Evolutionary conservation across 208 protist genomes (phyloP), one percentile per base, ranked within the genome.

Genomic region (Herpetomonas tarakana): DNA sequence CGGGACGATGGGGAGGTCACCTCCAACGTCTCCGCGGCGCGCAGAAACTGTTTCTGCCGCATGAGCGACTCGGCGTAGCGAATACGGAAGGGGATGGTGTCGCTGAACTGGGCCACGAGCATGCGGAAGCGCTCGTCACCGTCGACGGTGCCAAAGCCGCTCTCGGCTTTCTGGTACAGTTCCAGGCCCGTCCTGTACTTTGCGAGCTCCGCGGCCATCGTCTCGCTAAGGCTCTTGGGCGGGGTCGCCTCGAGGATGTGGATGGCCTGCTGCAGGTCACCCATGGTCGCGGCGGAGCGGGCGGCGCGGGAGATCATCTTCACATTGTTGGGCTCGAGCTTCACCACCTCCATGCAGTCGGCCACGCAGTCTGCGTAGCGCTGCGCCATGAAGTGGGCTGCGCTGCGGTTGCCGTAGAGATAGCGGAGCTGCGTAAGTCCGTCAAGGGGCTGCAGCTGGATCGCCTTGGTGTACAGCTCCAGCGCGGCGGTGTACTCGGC

Each of bases 341-440:
- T 65, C 27, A 92, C 61, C 35, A 87, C 81, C 53, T 81, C 69
- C 14, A 91, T 52, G 74, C 91, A 96, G 68, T 96, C 91, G 24
- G 68, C 51, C 45, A 91, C 81, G 68, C 83, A 93, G 52, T 93
- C 87, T 24, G 52, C 62, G 67, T 91, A 94, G 39, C 78, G 81
- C 45, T 81, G 72, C 26, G 79, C 82, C 91, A 96, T 96, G 68
- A 90, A 96, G 55, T 84, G 72, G 1, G 91, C 91, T 24, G 91
- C 89, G 63, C 85, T 93, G 50, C 91, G 76, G 70, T 96, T 96
- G 24, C 91, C 91, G 68, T 88, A 83, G 54, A 96, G 64, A 25
- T 78, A 72, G 50, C 71, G 83, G 19, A 87, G 62, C 31, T 80
- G 71, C 1, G 87, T 81, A 28, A 69, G 41, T 21, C 70, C 59